phyloP scores from a whole-genome alignment of 129 eudicot genomes.

The Cynara cardunculus region DNA sequence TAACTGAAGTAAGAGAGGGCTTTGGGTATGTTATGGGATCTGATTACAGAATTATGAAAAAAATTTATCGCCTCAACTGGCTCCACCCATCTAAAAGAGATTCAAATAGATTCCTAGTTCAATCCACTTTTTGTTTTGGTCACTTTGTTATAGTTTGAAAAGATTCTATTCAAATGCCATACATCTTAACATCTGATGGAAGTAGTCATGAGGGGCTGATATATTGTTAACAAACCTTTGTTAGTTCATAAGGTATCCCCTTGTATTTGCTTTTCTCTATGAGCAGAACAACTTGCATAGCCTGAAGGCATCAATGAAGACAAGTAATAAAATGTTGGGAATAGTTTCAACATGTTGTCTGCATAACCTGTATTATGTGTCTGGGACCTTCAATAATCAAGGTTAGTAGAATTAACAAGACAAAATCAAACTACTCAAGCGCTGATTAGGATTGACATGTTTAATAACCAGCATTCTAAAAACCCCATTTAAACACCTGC shows the following conservation, averaged over 20 bases:
- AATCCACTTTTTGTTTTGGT: not conserved
- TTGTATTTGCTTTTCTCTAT: not conserved
- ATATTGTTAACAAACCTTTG: not conserved
- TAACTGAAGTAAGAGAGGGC: not conserved
- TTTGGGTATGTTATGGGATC: not conserved
- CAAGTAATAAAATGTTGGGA: not conserved
- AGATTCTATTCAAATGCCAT: not conserved
- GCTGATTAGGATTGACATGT: not conserved
- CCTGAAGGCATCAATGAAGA: not conserved
- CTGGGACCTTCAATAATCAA: not conserved
- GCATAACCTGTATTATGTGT: not conserved
- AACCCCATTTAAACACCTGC: not conserved
- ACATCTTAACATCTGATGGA: not conserved
- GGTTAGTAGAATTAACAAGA: not conserved
- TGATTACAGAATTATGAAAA: not conserved
- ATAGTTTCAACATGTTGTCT: not conserved
- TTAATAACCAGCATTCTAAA: not conserved
- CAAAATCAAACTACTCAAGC: not conserved
- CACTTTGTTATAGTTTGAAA: not conserved
- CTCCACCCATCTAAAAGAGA: not conserved
- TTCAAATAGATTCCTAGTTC: not conserved
- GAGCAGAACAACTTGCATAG: not conserved
- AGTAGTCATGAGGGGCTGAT: not conserved
- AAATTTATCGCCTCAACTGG: not conserved
- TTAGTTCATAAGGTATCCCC: not conserved